A percentile compares a stretch with the other conserved stretches of the same genome.
phyloP scores from a whole-genome alignment of 805 yeast species.

The Candida stauntonica region DNA sequence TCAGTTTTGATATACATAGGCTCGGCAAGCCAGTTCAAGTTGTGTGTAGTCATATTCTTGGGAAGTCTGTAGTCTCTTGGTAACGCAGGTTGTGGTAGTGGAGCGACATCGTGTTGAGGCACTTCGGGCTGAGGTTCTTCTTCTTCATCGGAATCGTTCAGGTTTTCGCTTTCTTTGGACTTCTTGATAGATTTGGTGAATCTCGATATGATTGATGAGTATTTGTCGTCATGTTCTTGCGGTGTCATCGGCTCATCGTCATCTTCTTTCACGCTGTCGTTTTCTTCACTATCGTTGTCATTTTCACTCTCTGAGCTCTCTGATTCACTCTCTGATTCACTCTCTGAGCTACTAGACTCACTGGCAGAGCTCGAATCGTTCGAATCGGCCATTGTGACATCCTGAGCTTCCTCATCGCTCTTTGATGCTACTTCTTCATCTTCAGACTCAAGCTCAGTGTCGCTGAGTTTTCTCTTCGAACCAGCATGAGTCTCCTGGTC shows the following conservation, averaged over 20 bases:
- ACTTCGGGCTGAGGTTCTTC: conserved; percentile 30
- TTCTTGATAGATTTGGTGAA: conserved; percentile 41
- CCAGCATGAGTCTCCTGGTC: not conserved
- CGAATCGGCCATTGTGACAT: too few species aligned
- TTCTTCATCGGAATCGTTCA: conserved; percentile 24
- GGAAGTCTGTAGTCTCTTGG: conserved; percentile 47
- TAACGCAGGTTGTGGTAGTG: conserved; percentile 80
- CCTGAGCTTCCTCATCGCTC: conserved; percentile 11
- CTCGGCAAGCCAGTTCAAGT: conserved; percentile 60
- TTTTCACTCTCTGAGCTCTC: conserved; percentile 18
- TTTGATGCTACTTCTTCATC: conserved; percentile 10
- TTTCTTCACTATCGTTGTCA: conserved; percentile 17
- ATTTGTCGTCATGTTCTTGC: conserved; percentile 36
- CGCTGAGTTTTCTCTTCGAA: conserved; percentile 25
- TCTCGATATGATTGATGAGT: conserved; percentile 47
- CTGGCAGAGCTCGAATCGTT: conserved; percentile 5
- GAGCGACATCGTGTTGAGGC: conserved; percentile 52
- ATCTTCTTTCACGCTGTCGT: conserved; percentile 5
- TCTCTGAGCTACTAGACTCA: conserved; percentile 12
- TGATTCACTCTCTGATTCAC: conserved; percentile 3
- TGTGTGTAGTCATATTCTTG: conserved; percentile 31
- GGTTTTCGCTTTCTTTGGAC: conserved; percentile 11
- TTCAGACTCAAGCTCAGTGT: conserved; percentile 7
- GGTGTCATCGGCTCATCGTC: conserved; percentile 16
- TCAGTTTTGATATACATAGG: conserved; percentile 56